phyloP scores from a whole-genome alignment of 1,284 basidiomycete species.

The Schizophyllum amplum region DNA sequence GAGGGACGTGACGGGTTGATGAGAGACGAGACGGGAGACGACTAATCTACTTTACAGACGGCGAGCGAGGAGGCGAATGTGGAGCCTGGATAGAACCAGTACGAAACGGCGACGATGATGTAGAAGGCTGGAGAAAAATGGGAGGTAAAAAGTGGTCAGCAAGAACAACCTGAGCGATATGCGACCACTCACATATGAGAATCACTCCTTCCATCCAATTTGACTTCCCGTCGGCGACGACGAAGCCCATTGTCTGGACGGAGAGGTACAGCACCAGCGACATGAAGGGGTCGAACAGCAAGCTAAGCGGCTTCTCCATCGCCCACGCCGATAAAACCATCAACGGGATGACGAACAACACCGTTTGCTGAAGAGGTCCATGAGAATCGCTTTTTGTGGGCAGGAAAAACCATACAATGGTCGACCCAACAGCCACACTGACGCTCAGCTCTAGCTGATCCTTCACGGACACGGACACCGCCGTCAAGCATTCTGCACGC shows the following conservation, averaged over 20 bases:
- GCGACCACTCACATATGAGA: conserved; percentile 47
- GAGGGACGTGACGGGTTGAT: neutral
- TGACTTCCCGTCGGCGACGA: conserved; percentile 77
- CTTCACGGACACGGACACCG: neutral
- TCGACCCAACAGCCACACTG: neutral
- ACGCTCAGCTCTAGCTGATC: conserved; percentile 34
- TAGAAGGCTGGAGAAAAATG: neutral
- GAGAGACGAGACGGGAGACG: neutral
- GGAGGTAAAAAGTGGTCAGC: neutral
- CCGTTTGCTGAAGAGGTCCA: conserved; percentile 69
- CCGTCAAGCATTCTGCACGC: neutral
- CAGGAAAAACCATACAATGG: neutral
- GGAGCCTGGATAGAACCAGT: neutral
- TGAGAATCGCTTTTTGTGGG: too few species aligned
- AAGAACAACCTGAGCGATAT: neutral
- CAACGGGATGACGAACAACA: conserved; percentile 77
- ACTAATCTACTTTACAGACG: neutral
- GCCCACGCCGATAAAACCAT: conserved; percentile 59
- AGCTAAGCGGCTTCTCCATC: conserved; percentile 54
- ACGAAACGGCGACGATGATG: neutral
- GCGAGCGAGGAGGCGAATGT: neutral
- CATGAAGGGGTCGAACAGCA: conserved; percentile 63
- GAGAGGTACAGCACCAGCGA: conserved; percentile 25
- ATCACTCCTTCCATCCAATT: conserved; percentile 74
- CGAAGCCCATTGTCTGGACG: conserved; percentile 76